Conservation (phyloP, 768 basidiomycete genomes). For the Psilocybe azurescens region DNA sequence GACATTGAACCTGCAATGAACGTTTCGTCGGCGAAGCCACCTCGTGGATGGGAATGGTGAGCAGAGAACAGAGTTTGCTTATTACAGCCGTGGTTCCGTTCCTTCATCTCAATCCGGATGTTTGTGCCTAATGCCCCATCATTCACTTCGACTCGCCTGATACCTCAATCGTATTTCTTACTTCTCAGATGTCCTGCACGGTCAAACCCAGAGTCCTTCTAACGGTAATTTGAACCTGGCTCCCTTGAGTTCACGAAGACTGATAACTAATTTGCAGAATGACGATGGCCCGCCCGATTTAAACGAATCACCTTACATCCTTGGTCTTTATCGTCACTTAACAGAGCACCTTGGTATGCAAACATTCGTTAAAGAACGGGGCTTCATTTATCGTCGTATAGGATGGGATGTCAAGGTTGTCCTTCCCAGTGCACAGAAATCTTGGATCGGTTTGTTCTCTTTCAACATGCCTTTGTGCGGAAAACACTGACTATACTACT, state of each 20-base stretch:
- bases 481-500: neutral
- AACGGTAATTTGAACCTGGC: slow-evolving; percentile 33
- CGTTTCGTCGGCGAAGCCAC: slow-evolving; percentile 5
- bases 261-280: slow-evolving; percentile 52
- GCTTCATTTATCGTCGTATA: slow-evolving; percentile 26
- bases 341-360: slow-evolving; percentile 59
- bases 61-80: slow-evolving; percentile 4
- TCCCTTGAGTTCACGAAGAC: neutral
- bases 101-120: neutral
- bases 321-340: slow-evolving; percentile 70
- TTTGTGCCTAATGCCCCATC: neutral
- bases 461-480: neutral
- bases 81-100: neutral
- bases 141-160: neutral
- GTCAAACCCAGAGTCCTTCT: slow-evolving; percentile 42
- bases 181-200: slow-evolving; percentile 12
- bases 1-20: slow-evolving; percentile 18
- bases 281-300: slow-evolving; percentile 82
- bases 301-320: slow-evolving; percentile 74
- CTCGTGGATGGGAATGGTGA: slow-evolving; percentile 9
- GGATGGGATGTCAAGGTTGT: slow-evolving; percentile 86
- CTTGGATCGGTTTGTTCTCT: slow-evolving; percentile 75
- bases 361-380: neutral
- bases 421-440: slow-evolving; percentile 81
- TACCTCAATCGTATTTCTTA: neutral